phyloP scores from a whole-genome alignment of 2,329 filamentous ascomycete genomes.

The Verticillium klebahnii region DNA sequence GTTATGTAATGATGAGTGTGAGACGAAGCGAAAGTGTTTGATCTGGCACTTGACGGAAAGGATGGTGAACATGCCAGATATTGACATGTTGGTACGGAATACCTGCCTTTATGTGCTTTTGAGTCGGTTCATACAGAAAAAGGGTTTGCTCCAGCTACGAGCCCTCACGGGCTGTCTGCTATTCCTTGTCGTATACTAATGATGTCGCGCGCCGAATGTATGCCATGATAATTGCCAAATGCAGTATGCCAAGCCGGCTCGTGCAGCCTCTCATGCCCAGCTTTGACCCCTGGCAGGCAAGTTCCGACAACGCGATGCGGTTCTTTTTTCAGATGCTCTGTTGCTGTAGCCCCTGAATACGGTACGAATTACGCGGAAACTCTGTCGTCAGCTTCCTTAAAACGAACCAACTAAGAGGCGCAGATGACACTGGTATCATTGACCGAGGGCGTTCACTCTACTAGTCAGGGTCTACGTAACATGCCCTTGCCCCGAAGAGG shows the following conservation, averaged over 20 bases:
- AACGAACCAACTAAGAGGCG: neutral
- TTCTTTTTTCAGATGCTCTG: neutral
- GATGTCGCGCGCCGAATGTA: neutral
- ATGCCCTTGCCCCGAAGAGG: neutral
- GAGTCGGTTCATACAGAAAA: too few relatives aligned
- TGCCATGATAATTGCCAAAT: neutral
- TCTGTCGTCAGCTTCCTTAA: neutral
- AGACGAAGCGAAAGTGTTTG: too few relatives aligned
- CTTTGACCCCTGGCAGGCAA: neutral
- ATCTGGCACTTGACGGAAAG: too few relatives aligned
- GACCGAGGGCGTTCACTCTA: neutral
- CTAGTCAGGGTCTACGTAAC: neutral
- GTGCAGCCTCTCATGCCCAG: neutral
- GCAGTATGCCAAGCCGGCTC: neutral
- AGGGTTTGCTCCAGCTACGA: too few relatives aligned
- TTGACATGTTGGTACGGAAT: too few relatives aligned
- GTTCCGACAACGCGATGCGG: neutral
- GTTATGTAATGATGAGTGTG: too few relatives aligned
- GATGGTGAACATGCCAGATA: too few relatives aligned
- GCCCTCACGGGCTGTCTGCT: too few relatives aligned
- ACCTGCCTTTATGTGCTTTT: too few relatives aligned
- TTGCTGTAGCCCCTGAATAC: neutral
- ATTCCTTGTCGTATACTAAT: too few relatives aligned
- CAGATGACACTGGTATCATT: neutral
- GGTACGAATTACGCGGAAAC: neutral